Percentiles rank a stretch among this genome's conserved stretches.
phyloP scores from a whole-genome alignment of 2,329 filamentous ascomycete species.

The Drechmeria coniospora region DNA sequence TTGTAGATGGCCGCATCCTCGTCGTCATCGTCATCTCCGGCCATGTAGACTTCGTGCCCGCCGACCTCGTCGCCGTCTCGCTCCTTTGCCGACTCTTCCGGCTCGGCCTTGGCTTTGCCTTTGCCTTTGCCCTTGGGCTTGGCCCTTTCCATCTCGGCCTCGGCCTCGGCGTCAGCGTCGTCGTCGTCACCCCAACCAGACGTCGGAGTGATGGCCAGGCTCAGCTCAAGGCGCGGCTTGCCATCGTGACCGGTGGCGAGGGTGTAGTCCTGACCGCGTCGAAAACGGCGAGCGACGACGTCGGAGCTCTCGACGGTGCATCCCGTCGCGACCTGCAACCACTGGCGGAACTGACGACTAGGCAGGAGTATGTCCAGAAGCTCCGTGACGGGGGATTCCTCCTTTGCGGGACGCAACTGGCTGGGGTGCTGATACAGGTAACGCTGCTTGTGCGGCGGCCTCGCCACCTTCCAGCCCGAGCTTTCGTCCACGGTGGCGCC shows the following conservation, averaged over 20 bases:
- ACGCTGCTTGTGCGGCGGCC: conserved; percentile 88
- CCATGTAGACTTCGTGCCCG: conserved; percentile 87
- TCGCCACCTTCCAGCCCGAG: conserved; percentile 58
- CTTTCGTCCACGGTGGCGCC: conserved; percentile 42
- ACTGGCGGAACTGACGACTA: conserved; percentile 73
- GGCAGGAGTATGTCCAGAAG: conserved; percentile 72
- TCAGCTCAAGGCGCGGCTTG: conserved; percentile 70
- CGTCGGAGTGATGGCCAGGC: conserved; percentile 73
- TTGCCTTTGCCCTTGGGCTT: conserved; percentile 16
- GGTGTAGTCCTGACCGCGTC: conserved; percentile 78
- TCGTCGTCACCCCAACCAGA: conserved; percentile 67
- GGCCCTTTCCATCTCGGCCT: conserved; percentile 16
- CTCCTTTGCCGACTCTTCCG: conserved; percentile 15
- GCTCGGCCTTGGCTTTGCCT: conserved; percentile 15
- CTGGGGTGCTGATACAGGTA: conserved; percentile 63
- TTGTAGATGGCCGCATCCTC: conserved; percentile 82
- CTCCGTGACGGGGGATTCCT: conserved; percentile 52
- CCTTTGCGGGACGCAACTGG: conserved; percentile 18
- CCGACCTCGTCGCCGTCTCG: conserved; percentile 43
- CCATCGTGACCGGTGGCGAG: conserved; percentile 73
- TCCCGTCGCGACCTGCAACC: conserved; percentile 72
- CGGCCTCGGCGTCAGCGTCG: conserved; percentile 21
- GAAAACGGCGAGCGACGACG: conserved; percentile 73
- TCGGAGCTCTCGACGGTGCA: conserved; percentile 59
- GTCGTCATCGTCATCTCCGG: conserved; percentile 56